Conservation (phyloP, 306 rosid species). For the Arachis hypogaea region DNA sequence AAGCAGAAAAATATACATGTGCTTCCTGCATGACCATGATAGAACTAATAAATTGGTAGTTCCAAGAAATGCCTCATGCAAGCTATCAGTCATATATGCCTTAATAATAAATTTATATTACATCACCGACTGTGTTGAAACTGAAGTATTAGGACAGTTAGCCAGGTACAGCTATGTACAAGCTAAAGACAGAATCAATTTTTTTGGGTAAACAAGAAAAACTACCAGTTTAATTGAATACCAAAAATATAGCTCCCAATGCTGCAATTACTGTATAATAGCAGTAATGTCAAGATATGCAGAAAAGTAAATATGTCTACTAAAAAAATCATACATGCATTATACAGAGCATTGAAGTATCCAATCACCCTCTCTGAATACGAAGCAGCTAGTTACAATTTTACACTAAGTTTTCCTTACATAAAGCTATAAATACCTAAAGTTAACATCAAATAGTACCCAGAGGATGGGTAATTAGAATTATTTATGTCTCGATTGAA, state of each 20-base stretch:
- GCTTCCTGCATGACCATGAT: slow-evolving; percentile 42
- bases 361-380: neutral
- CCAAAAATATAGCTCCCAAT: slow-evolving; percentile 5
- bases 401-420: neutral
- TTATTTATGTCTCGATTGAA: neutral
- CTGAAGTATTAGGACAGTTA: slow-evolving; percentile 6
- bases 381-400: neutral
- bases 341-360: too few species aligned
- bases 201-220: neutral
- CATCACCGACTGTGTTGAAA: too few species aligned
- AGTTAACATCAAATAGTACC: neutral
- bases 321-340: too few species aligned
- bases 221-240: neutral
- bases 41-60: slow-evolving; percentile 30
- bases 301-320: too few species aligned
- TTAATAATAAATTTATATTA: neutral
- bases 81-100: neutral
- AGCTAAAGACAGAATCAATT: slow-evolving; percentile 10
- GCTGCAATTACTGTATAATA: neutral
- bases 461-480: neutral
- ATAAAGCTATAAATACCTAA: slow-evolving; percentile 9
- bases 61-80: slow-evolving; percentile 5
- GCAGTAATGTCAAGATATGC: neutral
- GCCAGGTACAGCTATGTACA: neutral
- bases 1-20: slow-evolving; percentile 11